phyloP scores from a whole-genome alignment of 768 basidiomycete species.

The Tulasnella sp. region DNA sequence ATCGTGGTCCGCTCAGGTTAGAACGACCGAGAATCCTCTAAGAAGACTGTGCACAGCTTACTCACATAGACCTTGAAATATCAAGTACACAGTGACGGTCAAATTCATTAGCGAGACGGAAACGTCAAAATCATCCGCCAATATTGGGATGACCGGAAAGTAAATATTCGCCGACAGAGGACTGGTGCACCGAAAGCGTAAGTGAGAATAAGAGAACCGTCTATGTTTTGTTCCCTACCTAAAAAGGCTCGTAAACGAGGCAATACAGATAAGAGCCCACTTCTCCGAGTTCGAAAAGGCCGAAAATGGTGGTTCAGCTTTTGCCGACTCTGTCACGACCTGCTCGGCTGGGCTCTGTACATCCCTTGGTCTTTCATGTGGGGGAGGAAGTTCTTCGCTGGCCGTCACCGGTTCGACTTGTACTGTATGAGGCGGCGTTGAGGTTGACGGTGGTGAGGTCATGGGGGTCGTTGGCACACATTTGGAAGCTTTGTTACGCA shows the following conservation, averaged over 20 bases:
- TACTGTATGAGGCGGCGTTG: neutral
- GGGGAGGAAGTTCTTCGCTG: neutral
- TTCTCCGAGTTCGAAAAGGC: slow-evolving; percentile 18
- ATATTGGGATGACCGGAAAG: slow-evolving; percentile 30
- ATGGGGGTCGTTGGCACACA: neutral
- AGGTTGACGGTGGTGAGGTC: neutral
- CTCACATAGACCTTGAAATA: slow-evolving; percentile 20
- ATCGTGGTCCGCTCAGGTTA: neutral
- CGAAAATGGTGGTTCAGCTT: neutral
- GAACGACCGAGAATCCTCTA: neutral
- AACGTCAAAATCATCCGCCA: slow-evolving; percentile 27
- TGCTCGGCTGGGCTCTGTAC: neutral
- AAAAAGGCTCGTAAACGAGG: slow-evolving; percentile 10
- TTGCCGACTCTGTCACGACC: neutral
- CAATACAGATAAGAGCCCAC: slow-evolving; percentile 17
- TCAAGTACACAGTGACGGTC: slow-evolving; percentile 30
- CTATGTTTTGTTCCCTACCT: neutral
- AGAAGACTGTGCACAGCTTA: neutral
- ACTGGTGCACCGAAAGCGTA: neutral
- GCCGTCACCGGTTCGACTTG: neutral
- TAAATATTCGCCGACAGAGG: slow-evolving; percentile 31
- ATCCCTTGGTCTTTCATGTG: neutral
- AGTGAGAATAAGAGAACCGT: neutral
- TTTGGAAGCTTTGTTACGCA: neutral
- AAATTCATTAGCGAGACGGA: slow-evolving; percentile 29